These are phyloP conservation scores for Xylariomycetidae sp. DNA, from an alignment of 2,329 filamentous ascomycete genomes.

Conservation along the genomic window DNA sequence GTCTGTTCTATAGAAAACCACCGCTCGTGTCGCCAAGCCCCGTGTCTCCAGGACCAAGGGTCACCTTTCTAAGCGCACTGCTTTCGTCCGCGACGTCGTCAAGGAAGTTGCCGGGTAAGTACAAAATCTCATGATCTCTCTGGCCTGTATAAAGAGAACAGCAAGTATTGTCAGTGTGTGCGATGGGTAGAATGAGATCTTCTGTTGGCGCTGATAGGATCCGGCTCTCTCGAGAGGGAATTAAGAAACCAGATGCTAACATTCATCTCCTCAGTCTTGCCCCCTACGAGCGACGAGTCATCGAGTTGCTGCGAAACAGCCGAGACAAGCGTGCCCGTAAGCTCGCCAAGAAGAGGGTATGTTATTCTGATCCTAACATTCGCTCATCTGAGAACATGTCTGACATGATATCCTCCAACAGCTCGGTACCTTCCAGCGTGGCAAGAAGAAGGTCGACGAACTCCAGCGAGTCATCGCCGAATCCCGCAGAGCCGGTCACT, in stretches of 20 bases:
- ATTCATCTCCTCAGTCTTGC: conserved; percentile 56
- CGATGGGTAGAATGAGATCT: too few species aligned
- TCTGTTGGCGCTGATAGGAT: too few species aligned
- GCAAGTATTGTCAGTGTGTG: too few species aligned
- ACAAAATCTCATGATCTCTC: conserved; percentile 2
- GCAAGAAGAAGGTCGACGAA: conserved; percentile 99
- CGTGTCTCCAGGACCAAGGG: conserved; percentile 86
- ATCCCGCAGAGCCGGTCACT: conserved; percentile 66
- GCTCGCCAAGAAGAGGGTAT: conserved; percentile 97
- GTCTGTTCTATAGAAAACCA: conserved; percentile 66
- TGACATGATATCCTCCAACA: conserved; percentile 39
- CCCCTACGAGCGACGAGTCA: conserved; percentile 96
- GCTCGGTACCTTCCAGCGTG: conserved; percentile 98
- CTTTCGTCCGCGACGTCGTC: conserved; percentile 94
- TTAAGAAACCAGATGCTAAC: too few species aligned
- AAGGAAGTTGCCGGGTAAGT: conserved; percentile 96
- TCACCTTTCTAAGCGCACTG: conserved; percentile 92
- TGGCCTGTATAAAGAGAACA: too few species aligned
- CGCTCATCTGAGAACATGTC: not conserved
- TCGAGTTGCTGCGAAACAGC: conserved; percentile 97
- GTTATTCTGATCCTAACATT: conserved; percentile 31
- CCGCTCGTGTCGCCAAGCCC: conserved; percentile 70
- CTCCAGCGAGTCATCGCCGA: conserved; percentile 97
- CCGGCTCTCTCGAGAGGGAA: too few species aligned
- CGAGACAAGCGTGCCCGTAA: conserved; percentile 99